Evolutionary conservation across 2,329 filamentous ascomycete species (phyloP).

Genomic region (Knufia petricola): DNA sequence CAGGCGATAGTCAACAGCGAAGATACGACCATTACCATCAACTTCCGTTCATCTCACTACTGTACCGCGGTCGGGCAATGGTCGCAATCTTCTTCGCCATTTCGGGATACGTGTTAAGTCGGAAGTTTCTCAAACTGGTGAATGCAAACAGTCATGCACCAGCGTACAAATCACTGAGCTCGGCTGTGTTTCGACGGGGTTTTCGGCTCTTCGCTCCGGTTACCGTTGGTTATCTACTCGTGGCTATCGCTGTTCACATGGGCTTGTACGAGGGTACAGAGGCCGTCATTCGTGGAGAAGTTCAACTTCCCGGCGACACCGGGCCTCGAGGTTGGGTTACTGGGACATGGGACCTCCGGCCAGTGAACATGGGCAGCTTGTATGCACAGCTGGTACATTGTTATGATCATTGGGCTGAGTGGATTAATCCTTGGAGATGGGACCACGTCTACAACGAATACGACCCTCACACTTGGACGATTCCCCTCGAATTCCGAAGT

Average conservation of each 20-base stretch:
- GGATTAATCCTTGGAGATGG: background rate
- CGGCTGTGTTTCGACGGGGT: slow-evolving; percentile 9
- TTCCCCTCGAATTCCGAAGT: slow-evolving; percentile 53
- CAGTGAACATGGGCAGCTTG: background rate
- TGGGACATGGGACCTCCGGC: background rate
- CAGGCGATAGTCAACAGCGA: no score
- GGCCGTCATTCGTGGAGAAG: no score
- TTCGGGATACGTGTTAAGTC: slow-evolving; percentile 34
- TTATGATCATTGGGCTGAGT: background rate
- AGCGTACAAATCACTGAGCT: background rate
- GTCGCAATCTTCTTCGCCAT: slow-evolving; percentile 37
- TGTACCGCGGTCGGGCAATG: slow-evolving; percentile 6
- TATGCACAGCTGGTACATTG: background rate
- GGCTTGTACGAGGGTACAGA: slow-evolving; percentile 3
- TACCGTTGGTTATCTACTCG: slow-evolving; percentile 4
- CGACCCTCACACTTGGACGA: slow-evolving; percentile 54
- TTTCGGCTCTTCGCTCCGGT: slow-evolving; percentile 9
- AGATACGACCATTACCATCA: background rate
- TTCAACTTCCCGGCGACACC: no score
- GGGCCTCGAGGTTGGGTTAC: no score
- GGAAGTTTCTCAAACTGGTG: background rate
- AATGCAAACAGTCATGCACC: slow-evolving; percentile 3
- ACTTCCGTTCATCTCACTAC: slow-evolving; percentile 6
- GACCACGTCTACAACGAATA: slow-evolving; percentile 26
- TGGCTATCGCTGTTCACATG: background rate